Evolutionary conservation across 176 grass and related monocot genomes (phyloP).

Genomic region (Microstegium vimineum): DNA sequence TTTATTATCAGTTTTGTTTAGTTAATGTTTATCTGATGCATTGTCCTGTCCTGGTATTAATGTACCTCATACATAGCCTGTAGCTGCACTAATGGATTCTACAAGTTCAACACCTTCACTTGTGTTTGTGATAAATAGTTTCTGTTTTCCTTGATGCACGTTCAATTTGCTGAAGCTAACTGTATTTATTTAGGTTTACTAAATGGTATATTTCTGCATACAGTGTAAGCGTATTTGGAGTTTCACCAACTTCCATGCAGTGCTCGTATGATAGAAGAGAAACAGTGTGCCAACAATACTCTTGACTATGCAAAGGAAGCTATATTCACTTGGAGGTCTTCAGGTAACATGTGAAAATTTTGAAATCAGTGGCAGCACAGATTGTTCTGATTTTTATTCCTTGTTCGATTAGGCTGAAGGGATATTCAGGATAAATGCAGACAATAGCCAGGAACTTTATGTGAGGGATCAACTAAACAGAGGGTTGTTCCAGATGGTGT

Average conservation of each 20-base stretch:
- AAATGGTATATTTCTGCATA: neutral
- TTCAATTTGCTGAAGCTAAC: neutral
- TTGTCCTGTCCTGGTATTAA: neutral
- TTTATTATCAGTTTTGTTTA: neutral
- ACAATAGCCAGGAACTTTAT: conserved; percentile 76
- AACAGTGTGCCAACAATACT: conserved; percentile 93
- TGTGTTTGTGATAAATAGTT: neutral
- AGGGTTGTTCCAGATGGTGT: conserved; percentile 72
- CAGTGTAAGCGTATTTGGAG: conserved; percentile 96
- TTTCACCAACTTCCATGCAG: conserved; percentile 96
- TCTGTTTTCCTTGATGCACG: neutral
- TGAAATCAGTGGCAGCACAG: neutral
- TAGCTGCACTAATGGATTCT: neutral
- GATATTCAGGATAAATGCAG: conserved; percentile 96
- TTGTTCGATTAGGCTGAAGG: conserved; percentile 75
- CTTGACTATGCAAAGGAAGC: conserved; percentile 76
- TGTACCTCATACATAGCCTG: conserved; percentile 5
- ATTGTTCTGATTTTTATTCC: conserved; percentile 10
- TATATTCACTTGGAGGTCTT: conserved; percentile 77
- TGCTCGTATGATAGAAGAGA: conserved; percentile 86
- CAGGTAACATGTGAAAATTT: conserved; percentile 45
- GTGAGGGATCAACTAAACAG: conserved; percentile 83
- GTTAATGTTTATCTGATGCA: neutral
- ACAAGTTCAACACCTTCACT: neutral
- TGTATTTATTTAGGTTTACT: neutral